Evolutionary conservation across 352 stramenopile genomes (phyloP), one percentile per base, ranked within the genome.

Genomic region (Aphanomyces invadans): DNA sequence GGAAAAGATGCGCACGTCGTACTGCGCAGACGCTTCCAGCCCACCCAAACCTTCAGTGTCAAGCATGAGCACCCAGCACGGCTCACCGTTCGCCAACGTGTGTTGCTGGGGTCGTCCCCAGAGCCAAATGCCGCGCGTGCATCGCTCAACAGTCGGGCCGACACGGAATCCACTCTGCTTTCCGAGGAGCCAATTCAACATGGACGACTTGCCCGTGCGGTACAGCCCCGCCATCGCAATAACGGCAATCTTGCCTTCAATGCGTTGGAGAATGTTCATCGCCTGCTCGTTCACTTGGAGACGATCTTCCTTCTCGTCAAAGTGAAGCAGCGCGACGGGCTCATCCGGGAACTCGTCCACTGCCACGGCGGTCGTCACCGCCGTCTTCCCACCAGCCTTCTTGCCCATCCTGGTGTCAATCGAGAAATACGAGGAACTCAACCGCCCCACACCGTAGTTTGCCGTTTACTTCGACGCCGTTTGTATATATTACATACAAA

Each of bases 1-100:
- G 54, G 83, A 88, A 70, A 96, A 96, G 69, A 96, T 93, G 12
- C 83, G 82, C 48, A 83, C 80, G 64, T 96, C 87, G 69, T 96
- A 91, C 68, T 91, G 78, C 73, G 89, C 82, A 62, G 78, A 89
- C 2, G 80, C 80, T 65, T 95, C 84, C n/a, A 94, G 74, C 0
- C 82, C 81, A 57, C 87, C 87, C 65, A 96, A 83, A 9, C 87
- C 87, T 65, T 96, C 87, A 21, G 84, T 93, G 70, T 96, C 87
- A 25, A 96, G 76, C 74, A 96, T 83, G 39, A 96, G 75, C 62
- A 95, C 80, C 74, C 75, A 88, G 21, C 89, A 81, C 23, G 79
- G 65, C 29, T 95, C 75, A 19, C 81, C 81, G 56, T 89, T 83
- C 42, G 71, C 68, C 67, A 90, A 86, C 36, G 31, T 77, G 51